Evolutionary conservation across 148 eudicot genomes (phyloP).

Genomic region (Cornus kousa): DNA sequence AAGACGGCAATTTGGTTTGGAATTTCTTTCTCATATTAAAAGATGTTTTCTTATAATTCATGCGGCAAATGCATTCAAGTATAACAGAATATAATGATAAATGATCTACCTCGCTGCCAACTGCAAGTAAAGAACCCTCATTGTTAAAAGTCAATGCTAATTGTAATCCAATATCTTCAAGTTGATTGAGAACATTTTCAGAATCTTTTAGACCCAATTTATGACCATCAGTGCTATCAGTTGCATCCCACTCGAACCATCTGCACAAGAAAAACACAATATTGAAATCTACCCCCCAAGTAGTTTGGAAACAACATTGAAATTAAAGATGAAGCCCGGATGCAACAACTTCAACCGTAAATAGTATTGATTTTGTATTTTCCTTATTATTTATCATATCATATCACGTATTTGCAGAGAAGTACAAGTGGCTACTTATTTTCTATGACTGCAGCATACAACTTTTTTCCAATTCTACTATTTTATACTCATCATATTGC

Average conservation of each 20-base stretch:
- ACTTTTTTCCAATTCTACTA: too few species aligned
- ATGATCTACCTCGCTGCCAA: constrained; percentile 74
- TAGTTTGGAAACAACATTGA: neutral
- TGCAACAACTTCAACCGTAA: neutral
- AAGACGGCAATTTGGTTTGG: neutral
- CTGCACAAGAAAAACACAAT: constrained; percentile 28
- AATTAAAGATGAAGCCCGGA: neutral
- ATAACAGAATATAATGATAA: constrained; percentile 8
- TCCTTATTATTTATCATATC: neutral
- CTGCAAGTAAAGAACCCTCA: constrained; percentile 75
- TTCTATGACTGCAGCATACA: too few species aligned
- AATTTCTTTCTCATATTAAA: neutral
- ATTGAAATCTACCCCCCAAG: neutral
- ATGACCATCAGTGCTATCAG: constrained; percentile 19
- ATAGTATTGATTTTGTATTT: neutral
- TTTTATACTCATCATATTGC: too few species aligned
- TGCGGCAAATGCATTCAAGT: constrained; percentile 1
- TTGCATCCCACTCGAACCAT: constrained; percentile 67
- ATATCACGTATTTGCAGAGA: neutral
- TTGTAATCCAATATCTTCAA: constrained; percentile 81
- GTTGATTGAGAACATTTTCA: constrained; percentile 44
- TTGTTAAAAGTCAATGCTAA: constrained; percentile 60
- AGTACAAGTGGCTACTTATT: neutral
- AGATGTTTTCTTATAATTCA: neutral
- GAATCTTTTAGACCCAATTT: constrained; percentile 45